A percentile compares a stretch with the other conserved stretches of the same genome.
These are phyloP conservation scores for Tetrapisispora phaffii DNA, from an alignment of 805 yeast species.

Conservation along the genomic window DNA sequence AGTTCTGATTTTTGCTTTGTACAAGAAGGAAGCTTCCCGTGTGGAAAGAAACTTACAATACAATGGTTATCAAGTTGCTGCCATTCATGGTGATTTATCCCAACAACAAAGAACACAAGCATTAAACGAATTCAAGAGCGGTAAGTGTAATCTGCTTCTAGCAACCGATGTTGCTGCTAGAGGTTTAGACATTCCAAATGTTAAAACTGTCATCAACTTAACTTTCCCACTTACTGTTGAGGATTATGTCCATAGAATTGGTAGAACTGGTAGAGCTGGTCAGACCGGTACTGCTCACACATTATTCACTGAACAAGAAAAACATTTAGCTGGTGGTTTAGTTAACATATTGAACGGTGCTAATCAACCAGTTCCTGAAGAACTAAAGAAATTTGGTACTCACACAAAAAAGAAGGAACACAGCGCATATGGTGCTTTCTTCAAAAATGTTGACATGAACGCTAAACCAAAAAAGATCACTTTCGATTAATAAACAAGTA, in stretches of 20 bases:
- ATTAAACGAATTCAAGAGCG: slow-evolving; percentile 72
- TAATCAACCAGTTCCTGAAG: slow-evolving; percentile 91
- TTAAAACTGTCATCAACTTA: slow-evolving; percentile 85
- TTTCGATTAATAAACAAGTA: slow-evolving; percentile 48
- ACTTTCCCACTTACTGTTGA: slow-evolving; percentile 95
- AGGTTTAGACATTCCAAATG: slow-evolving; percentile 96
- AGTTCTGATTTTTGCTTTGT: slow-evolving; percentile 83
- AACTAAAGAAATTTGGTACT: slow-evolving; percentile 86
- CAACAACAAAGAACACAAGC: slow-evolving; percentile 91
- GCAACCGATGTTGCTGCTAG: slow-evolving; percentile 99
- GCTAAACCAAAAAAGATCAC: slow-evolving; percentile 85
- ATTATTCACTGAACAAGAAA: slow-evolving; percentile 91
- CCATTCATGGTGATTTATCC: slow-evolving; percentile 91
- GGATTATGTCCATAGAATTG: slow-evolving; percentile 94
- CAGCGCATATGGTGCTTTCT: slow-evolving; percentile 96
- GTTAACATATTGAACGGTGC: slow-evolving; percentile 91
- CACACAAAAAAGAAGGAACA: slow-evolving; percentile 97
- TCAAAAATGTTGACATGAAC: slow-evolving; percentile 79
- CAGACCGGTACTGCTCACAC: slow-evolving; percentile 92
- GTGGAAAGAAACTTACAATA: slow-evolving; percentile 66
- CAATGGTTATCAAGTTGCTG: slow-evolving; percentile 75
- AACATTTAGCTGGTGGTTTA: slow-evolving; percentile 89
- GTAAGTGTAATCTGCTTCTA: slow-evolving; percentile 61
- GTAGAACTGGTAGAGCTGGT: slow-evolving; percentile 98
- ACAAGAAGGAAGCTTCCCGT: slow-evolving; percentile 93